Evolutionary conservation across 1,284 basidiomycete genomes (phyloP).

Genomic region (Anthracocystis walkeri): DNA sequence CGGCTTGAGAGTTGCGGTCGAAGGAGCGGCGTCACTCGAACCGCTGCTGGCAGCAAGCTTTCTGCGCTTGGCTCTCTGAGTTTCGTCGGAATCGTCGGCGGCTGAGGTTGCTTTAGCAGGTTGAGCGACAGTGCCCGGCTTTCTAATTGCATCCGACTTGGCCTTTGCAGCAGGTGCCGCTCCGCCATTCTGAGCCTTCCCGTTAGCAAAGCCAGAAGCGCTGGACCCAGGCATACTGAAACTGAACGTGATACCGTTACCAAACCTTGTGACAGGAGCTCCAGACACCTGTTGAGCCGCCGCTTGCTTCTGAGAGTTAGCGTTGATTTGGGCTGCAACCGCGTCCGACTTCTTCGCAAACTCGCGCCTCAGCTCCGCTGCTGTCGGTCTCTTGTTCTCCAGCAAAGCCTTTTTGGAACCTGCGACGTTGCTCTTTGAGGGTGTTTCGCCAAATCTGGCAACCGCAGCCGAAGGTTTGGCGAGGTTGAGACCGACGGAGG

Average conservation of each 20-base stretch:
- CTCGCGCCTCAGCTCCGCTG: neutral
- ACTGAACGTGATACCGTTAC: neutral
- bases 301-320: neutral
- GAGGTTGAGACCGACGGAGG: constrained; percentile 22
- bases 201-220: neutral
- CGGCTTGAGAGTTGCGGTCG: constrained; percentile 1
- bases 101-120: no score
- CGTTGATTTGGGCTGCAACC: neutral
- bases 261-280: neutral
- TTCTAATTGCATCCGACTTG: no score
- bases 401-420: neutral
- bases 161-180: no score
- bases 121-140: no score
- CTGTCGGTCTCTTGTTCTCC: neutral
- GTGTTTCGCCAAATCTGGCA: neutral
- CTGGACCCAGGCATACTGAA: neutral
- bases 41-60: neutral
- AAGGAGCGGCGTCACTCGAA: neutral
- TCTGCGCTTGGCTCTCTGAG: neutral
- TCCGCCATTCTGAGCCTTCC: no score
- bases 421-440: neutral
- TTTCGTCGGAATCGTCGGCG: no score
- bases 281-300: no score
- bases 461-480: neutral
- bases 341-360: neutral